Conservation (phyloP, 2,329 filamentous ascomycete species). For the Zasmidium cellare region DNA sequence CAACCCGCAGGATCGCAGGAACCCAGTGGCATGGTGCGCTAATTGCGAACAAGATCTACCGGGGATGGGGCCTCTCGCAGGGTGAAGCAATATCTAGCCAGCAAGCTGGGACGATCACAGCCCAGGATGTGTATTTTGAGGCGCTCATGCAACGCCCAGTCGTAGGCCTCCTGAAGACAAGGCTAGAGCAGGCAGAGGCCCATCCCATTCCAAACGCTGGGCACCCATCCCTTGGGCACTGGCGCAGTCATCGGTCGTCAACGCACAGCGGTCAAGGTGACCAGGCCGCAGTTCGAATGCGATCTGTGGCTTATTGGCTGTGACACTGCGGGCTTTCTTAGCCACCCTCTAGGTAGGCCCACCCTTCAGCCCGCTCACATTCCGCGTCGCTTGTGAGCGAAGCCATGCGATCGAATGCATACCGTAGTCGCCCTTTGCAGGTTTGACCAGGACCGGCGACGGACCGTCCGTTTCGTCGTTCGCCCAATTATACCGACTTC, state of each 20-base stretch:
- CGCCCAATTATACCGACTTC: slow-evolving; percentile 8
- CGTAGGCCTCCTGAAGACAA: background rate
- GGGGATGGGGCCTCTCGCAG: slow-evolving; percentile 12
- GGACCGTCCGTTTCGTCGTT: background rate
- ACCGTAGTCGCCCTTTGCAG: background rate
- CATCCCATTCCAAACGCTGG: background rate
- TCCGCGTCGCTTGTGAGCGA: slow-evolving; percentile 11
- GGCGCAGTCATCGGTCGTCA: background rate
- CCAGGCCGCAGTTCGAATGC: background rate
- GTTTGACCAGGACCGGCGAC: slow-evolving; percentile 1
- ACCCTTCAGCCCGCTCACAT: slow-evolving; percentile 4
- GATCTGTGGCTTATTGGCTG: slow-evolving; percentile 9
- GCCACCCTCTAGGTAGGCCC: slow-evolving; percentile 3
- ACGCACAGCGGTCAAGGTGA: background rate
- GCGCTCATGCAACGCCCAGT: background rate
- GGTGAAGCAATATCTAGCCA: slow-evolving; percentile 18
- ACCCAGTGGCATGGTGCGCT: slow-evolving; percentile 15
- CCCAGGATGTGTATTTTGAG: slow-evolving; percentile 11
- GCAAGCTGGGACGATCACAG: slow-evolving; percentile 18
- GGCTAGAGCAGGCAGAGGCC: background rate
- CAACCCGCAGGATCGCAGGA: slow-evolving; percentile 1
- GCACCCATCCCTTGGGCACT: slow-evolving; percentile 1
- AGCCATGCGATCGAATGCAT: slow-evolving; percentile 7
- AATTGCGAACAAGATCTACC: slow-evolving; percentile 20
- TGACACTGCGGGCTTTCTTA: slow-evolving; percentile 8